Base-by-base conservation (phyloP, 495 filamentous ascomycete species). In the Tricharina praecox region DNA sequence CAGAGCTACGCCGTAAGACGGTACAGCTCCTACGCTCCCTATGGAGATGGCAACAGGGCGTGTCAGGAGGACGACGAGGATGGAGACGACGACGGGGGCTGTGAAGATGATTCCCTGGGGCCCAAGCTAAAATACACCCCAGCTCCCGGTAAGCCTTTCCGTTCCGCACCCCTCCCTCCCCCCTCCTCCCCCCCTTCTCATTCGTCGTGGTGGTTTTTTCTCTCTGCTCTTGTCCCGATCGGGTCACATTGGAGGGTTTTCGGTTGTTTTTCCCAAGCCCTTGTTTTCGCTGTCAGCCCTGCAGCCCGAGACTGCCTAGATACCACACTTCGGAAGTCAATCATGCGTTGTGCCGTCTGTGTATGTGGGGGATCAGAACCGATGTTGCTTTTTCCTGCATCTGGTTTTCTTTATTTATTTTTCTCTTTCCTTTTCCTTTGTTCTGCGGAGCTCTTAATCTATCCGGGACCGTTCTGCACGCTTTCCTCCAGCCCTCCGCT, bases 61-160 rank as follows among this genome's bases (percentile, higher is more conserved):
- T 40, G 49, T 19, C 49, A 54, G 0, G 58, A 60, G 10, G 57
- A 57, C 3, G 58, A 61, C 33, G 58, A 60, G 26, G 58, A 61
- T 28, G 48, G 45, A 26, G 56, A 58, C 4, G 30, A 36, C 33
- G 47, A 44, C 16, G 53, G 44, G 42, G 19, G 46, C 20, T 35
- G 42, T n/a, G 58, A 60, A 38, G 58, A 61, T 25, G 58, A 61
- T 44, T 51, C 40, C 20, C 44, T 61, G 15, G 58, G 58, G 0
- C 58, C 58, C 24, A 61, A 61, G 39, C 47, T 61, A 47, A 61
- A 60, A 38, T 61, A 61, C 42, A 52, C 55, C 34, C 58, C 58
- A 43, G 57, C 58, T 13, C 58, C 58, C 40, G 58, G 58, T 61
- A 57, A 37, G 13, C 21, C 16, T 9, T 49, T 39, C 32, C 4